These are phyloP conservation scores for Raphanus sativus DNA, from an alignment of 345 rosid species.

Conservation along the genomic window DNA sequence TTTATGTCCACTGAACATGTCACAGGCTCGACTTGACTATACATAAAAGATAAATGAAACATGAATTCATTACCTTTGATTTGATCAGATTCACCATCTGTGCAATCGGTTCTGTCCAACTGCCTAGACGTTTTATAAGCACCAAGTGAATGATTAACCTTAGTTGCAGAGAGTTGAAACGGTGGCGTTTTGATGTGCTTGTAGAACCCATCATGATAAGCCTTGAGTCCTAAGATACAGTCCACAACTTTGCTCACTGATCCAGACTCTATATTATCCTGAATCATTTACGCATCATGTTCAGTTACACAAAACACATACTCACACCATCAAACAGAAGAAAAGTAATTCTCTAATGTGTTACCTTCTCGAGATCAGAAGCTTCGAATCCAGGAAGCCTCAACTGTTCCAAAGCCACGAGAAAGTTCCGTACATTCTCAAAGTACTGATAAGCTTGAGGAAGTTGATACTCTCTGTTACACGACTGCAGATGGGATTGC, in stretches of 20 bases:
- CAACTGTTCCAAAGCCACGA: conserved; percentile 73
- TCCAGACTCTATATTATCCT: conserved; percentile 82
- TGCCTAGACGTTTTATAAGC: conserved; percentile 55
- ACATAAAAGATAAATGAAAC: neutral
- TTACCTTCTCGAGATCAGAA: conserved; percentile 92
- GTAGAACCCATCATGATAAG: conserved; percentile 56
- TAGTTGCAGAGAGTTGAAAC: conserved; percentile 49
- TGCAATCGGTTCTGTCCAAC: conserved; percentile 47
- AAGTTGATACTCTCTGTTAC: conserved; percentile 61
- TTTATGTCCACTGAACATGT: neutral
- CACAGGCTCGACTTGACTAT: neutral
- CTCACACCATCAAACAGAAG: neutral
- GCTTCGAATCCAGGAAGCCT: conserved; percentile 90
- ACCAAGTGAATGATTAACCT: conserved; percentile 32
- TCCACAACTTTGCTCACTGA: conserved; percentile 79
- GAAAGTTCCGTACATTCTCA: conserved; percentile 71
- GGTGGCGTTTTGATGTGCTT: conserved; percentile 65
- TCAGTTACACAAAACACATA: conserved; percentile 2
- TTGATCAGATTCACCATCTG: conserved; percentile 42
- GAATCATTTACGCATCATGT: conserved; percentile 11
- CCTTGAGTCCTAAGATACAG: conserved; percentile 77
- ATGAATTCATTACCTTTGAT: conserved; percentile 48
- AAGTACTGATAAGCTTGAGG: conserved; percentile 77
- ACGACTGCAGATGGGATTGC: conserved; percentile 40
- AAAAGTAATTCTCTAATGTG: neutral